Conservation (phyloP, 768 basidiomycete species). For the Lactarius tabidus region DNA sequence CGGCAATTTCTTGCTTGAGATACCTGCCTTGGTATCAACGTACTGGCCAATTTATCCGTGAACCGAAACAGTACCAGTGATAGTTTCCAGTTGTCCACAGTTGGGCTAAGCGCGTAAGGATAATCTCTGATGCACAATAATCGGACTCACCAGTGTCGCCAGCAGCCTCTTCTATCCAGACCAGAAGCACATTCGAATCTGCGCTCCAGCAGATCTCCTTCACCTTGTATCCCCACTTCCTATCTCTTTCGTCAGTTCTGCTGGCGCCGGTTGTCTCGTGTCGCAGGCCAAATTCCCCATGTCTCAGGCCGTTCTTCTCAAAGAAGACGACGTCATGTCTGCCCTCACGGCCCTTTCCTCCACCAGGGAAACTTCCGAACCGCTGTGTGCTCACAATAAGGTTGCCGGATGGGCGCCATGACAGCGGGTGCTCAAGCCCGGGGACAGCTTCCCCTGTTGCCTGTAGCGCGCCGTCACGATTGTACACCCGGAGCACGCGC, state of each 20-base stretch:
- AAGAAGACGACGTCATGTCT: constrained; percentile 89
- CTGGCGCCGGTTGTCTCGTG: constrained; percentile 31
- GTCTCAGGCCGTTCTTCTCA: constrained; percentile 89
- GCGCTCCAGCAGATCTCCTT: constrained; percentile 81
- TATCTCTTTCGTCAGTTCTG: constrained; percentile 31
- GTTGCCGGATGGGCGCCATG: constrained; percentile 89
- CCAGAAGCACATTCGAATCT: constrained; percentile 77
- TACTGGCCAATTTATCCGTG: not conserved
- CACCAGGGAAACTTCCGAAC: constrained; percentile 67
- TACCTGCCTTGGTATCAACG: constrained; percentile 51
- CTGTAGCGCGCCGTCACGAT: constrained; percentile 67
- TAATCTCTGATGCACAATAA: constrained; percentile 11
- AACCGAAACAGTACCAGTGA: constrained; percentile 59
- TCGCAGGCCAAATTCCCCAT: constrained; percentile 79
- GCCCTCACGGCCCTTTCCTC: constrained; percentile 59
- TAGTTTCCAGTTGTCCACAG: constrained; percentile 95
- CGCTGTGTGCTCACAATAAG: constrained; percentile 79
- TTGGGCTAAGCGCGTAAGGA: constrained; percentile 56
- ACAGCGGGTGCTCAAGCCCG: constrained; percentile 73
- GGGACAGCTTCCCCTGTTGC: constrained; percentile 81
- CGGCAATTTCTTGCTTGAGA: constrained; percentile 82
- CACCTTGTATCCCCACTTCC: constrained; percentile 66
- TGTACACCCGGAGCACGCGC: constrained; percentile 69
- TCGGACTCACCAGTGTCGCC: constrained; percentile 63
- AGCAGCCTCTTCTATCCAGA: constrained; percentile 73